A percentile compares a stretch with the other conserved stretches of the same genome.
These are phyloP conservation scores for Moringa oleifera DNA, from an alignment of 345 rosid genomes.

Conservation along the genomic window DNA sequence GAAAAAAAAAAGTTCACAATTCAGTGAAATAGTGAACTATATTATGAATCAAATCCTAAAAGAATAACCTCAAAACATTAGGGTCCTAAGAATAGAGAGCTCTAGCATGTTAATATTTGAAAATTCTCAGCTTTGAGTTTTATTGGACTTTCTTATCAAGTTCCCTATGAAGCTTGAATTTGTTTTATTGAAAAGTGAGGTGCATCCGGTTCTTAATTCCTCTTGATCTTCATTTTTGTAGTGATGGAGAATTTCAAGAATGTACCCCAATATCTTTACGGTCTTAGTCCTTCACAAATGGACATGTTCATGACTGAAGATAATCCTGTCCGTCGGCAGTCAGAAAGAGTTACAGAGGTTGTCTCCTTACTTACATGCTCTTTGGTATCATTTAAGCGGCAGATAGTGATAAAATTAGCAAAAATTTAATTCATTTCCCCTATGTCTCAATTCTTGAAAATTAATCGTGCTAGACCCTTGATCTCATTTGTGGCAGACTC, in stretches of 20 bases:
- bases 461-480: background rate
- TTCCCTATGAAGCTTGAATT: too few species aligned
- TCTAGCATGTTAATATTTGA: too few species aligned
- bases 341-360: conserved; percentile 77
- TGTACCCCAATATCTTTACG: conserved; percentile 71
- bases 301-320: conserved; percentile 91
- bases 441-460: background rate
- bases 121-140: too few species aligned
- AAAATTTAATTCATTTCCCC: too few species aligned
- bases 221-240: conserved; percentile 21
- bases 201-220: background rate
- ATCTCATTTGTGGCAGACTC: background rate
- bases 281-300: conserved; percentile 78
- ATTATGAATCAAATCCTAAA: too few species aligned
- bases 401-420: conserved; percentile 2
- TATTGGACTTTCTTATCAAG: too few species aligned
- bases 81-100: too few species aligned
- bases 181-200: background rate
- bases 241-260: conserved; percentile 83
- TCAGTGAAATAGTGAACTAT: too few species aligned
- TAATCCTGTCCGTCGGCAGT: conserved; percentile 55
- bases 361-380: conserved; percentile 4
- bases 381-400: conserved; percentile 8
- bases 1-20: too few species aligned
- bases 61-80: too few species aligned